Evolutionary conservation across 768 basidiomycete genomes (phyloP), one percentile per base, ranked within the genome.

Genomic region (Serendipita sp.): DNA sequence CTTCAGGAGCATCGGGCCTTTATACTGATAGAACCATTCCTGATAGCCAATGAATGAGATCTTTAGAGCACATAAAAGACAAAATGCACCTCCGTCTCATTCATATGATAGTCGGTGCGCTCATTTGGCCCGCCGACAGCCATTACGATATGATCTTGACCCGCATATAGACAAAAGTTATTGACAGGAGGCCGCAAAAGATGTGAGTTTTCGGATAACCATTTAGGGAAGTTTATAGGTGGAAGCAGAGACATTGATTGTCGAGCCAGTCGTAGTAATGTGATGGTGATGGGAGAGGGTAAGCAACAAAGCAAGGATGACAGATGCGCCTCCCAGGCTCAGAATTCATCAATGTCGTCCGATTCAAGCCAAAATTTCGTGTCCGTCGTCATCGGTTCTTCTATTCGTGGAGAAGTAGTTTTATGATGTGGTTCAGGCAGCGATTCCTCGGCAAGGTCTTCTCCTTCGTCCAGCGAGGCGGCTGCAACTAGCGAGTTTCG

Each of bases 1-100:
- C 64, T 88, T 84, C 22, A 99, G 77, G 1, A 90, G 75, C 93
- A 98, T 97, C 1, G 80, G 82, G 2, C 95, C 95, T 72, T 93
- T 92, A 76, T 94, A 79, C 71, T 99, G 95, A 73, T 93, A 97
- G 73, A 97, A 98, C 94, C 93, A 97, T 74, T 98, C 95, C 87
- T 91, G 56, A 43, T 16, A 2, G 9, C 4, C 3, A 22, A 60
- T 30, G 42, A n/a, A 3, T 48, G 42, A 13, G 3, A 33, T 42
- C 17, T 14, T 42, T 28, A 30, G 20, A 61, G 14, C 3, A 22
- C 9, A 4, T 53, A 63, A 30, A n/a, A 7, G 33, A 64, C 76
- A n/a, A 7, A 26, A 64, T 75, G 48, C 53, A 86, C 88, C 79
- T 96, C 92, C 0, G 94, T 97, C 74, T 96, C 84, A 71, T 97